These are phyloP conservation scores for Cryptococcus deneoformans DNA, from an alignment of 1,284 basidiomycete genomes.

Conservation along the genomic window DNA sequence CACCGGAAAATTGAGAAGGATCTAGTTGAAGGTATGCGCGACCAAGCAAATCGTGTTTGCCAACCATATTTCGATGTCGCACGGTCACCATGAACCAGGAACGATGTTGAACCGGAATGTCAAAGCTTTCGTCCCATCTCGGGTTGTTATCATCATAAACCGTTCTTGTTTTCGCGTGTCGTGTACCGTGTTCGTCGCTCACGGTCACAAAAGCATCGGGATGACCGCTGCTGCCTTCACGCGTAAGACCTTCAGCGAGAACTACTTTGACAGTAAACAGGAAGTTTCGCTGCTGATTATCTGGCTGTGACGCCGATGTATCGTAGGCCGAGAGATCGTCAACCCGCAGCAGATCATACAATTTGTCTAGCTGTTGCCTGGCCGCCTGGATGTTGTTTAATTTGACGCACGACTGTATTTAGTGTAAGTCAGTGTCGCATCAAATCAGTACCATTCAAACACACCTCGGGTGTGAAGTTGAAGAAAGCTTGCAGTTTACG, in stretches of 20 bases:
- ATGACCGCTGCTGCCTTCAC: conserved; percentile 61
- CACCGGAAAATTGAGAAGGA: conserved; percentile 82
- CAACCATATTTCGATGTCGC: conserved; percentile 81
- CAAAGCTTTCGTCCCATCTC: conserved; percentile 97
- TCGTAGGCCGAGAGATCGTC: conserved; percentile 72
- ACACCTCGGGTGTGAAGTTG: conserved; percentile 74
- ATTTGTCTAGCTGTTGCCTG: conserved; percentile 81
- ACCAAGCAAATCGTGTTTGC: conserved; percentile 88
- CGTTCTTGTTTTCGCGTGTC: conserved; percentile 91
- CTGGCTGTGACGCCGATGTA: conserved; percentile 51
- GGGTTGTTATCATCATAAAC: conserved; percentile 89
- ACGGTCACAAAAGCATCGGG: conserved; percentile 89
- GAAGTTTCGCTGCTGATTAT: conserved; percentile 57
- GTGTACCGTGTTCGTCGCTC: conserved; percentile 85
- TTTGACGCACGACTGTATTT: conserved; percentile 80
- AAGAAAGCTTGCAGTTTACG: conserved; percentile 67
- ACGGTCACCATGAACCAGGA: conserved; percentile 97
- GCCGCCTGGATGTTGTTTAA: conserved; percentile 97
- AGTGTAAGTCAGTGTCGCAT: neutral
- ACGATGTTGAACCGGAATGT: conserved; percentile 74
- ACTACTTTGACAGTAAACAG: conserved; percentile 94
- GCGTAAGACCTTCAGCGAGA: conserved; percentile 75
- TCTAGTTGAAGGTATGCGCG: conserved; percentile 91
- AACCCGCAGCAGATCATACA: conserved; percentile 88
- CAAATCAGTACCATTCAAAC: too few species aligned